phyloP scores from a whole-genome alignment of 1,284 basidiomycete species.

The Cryptococcus depauperatus region DNA sequence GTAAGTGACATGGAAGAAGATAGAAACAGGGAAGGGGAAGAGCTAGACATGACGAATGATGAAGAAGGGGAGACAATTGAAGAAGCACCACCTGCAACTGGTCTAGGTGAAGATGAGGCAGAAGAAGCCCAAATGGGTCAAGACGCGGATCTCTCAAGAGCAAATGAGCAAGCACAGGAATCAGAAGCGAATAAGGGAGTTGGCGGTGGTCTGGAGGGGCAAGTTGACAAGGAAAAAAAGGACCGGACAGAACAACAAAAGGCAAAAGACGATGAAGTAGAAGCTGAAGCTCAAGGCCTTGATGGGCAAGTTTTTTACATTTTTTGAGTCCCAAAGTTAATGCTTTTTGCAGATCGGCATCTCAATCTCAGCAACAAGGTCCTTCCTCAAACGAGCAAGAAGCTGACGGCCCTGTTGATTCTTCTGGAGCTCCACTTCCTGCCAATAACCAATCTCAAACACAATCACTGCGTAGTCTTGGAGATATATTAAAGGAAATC shows the following conservation, averaged over 20 bases:
- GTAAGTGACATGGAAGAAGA: conserved; percentile 42
- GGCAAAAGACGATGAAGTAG: conserved; percentile 30
- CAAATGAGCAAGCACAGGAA: conserved; percentile 33
- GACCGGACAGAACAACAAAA: conserved; percentile 15
- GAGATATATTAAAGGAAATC: conserved; percentile 79
- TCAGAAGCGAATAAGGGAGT: conserved; percentile 36
- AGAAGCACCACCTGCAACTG: conserved; percentile 34
- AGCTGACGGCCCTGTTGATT: conserved; percentile 35
- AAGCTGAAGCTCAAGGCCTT: conserved; percentile 30
- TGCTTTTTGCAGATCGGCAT: conserved; percentile 15
- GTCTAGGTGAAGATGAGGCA: conserved; percentile 35
- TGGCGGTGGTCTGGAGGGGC: conserved; percentile 25
- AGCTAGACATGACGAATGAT: conserved; percentile 33
- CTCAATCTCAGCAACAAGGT: conserved; percentile 22
- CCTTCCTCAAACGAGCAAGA: conserved; percentile 33
- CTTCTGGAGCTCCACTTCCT: conserved; percentile 34
- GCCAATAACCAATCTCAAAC: conserved; percentile 31
- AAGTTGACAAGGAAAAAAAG: conserved; percentile 32
- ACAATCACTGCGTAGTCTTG: conserved; percentile 72
- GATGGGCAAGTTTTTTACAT: conserved; percentile 17
- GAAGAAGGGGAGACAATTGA: conserved; percentile 36
- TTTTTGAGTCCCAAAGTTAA: not conserved
- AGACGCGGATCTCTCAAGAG: conserved; percentile 35
- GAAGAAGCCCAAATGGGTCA: conserved; percentile 37
- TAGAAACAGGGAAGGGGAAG: conserved; percentile 25